Evolutionary conservation across 2,329 filamentous ascomycete genomes (phyloP), one percentile per base, ranked within the genome.

Genomic region (Beauveria pseudobassiana): DNA sequence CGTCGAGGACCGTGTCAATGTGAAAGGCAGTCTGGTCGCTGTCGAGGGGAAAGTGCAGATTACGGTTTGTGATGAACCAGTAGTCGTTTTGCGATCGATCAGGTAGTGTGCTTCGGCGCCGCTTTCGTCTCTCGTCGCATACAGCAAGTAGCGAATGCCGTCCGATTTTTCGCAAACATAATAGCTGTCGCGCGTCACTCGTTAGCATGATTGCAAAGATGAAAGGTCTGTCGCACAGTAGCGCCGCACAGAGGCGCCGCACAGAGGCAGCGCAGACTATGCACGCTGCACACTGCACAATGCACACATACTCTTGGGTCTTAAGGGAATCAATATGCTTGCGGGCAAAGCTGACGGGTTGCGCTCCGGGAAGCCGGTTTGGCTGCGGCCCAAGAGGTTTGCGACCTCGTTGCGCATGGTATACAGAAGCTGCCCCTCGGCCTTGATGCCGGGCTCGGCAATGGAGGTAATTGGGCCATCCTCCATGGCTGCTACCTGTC

Each of bases 121-220:
- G 6, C 78, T 72, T 48, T 86, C 82, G 71, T 88, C 87, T 8
- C 79, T 74, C 56, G 90, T 91, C 66, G 95, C 86, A 79, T 96
- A 98, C 66, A 99, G 84, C n/a, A 99, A 84, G 74, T 96, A 97
- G 65, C 95, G 87, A 65, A 98, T 91, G 60, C 95, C 95, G 72
- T 99, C 95, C 1, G 93, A 96, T 78, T 99, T 99, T 76, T 99
- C 95, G 80, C 93, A 97, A 66, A 99, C 89, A 73, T 93, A 99
- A 78, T 98, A 99, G 75, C 86, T 89, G 64, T 57, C 48, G 48
- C 24, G 40, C 5, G 28, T 18, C 16, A 53, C 22, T 28, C 30
- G 61, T 69, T 53, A 67, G 59, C 34, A 48, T 1, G 14, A 4
- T 22, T 14, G 20, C 2, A 34, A 28, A 38, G 43, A 2, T 48